A percentile compares a stretch with the other conserved stretches of the same genome.
Evolutionary conservation across 1,139 yeast species (phyloP).

Genomic region (Saccharomyces hybrid): DNA sequence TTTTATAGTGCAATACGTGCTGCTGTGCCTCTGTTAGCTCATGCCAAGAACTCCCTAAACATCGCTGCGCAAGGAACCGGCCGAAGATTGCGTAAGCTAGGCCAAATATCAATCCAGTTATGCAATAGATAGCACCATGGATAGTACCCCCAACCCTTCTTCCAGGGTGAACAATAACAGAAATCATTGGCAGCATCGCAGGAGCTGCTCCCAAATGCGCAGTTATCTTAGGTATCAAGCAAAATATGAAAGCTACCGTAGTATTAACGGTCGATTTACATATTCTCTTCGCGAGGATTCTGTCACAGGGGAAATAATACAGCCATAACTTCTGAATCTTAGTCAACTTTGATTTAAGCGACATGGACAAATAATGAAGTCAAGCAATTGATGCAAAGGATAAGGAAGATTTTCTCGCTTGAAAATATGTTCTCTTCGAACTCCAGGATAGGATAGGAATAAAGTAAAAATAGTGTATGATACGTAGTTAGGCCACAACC

Average conservation of each 20-base stretch:
- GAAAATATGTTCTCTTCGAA: neutral
- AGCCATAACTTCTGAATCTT: constrained; percentile 8
- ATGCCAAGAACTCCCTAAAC: constrained; percentile 29
- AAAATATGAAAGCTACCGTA: constrained; percentile 35
- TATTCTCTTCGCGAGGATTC: constrained; percentile 32
- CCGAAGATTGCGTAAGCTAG: constrained; percentile 37
- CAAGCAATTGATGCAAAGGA: neutral
- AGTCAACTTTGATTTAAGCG: neutral
- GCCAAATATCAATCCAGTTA: constrained; percentile 38
- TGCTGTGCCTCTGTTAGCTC: constrained; percentile 27
- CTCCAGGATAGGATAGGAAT: neutral
- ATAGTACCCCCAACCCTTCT: constrained; percentile 42
- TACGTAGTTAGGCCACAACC: neutral
- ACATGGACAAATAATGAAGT: neutral
- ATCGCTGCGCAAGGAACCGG: constrained; percentile 36
- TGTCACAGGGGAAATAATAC: constrained; percentile 25
- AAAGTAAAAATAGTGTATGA: neutral
- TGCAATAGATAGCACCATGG: constrained; percentile 36
- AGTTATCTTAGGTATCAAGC: constrained; percentile 34
- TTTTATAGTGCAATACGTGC: constrained; percentile 22
- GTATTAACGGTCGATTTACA: constrained; percentile 35
- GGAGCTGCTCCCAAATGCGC: constrained; percentile 35
- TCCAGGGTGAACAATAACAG: constrained; percentile 44
- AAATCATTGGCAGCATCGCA: constrained; percentile 38
- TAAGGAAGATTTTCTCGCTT: neutral